A percentile compares a stretch with the other conserved stretches of the same genome.
These are phyloP conservation scores for Pyrus betulifolia DNA, from an alignment of 306 rosid genomes.

Conservation along the genomic window DNA sequence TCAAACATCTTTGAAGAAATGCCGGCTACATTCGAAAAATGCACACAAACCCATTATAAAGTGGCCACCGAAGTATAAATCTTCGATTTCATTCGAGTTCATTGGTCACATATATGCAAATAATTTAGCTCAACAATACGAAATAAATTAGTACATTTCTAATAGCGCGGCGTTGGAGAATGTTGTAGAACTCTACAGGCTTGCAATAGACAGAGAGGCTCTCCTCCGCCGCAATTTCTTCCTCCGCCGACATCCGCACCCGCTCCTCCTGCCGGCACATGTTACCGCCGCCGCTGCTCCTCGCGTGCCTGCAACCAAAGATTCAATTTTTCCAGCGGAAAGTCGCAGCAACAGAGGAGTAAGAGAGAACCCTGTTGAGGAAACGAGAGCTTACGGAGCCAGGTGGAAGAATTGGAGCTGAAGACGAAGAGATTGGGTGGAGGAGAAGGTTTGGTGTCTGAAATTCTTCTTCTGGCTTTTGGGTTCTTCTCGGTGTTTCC, in stretches of 20 bases:
- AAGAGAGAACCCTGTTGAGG: not conserved
- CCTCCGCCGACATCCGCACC: conserved; percentile 51
- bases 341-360: not conserved
- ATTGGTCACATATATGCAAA: not conserved
- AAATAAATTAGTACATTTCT: conserved; percentile 29
- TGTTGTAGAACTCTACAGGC: conserved; percentile 81
- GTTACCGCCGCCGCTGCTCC: conserved; percentile 30
- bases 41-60: not conserved
- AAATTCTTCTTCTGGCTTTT: not conserved
- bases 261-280: conserved; percentile 47
- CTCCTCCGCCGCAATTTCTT: conserved; percentile 57
- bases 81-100: not conserved
- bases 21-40: conserved; percentile 41
- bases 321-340: not conserved
- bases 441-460: not conserved
- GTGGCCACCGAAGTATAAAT: not conserved
- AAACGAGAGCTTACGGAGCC: conserved; percentile 6
- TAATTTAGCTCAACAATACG: not conserved
- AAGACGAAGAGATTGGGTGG: not conserved
- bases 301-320: not conserved
- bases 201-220: conserved; percentile 66
- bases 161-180: conserved; percentile 45
- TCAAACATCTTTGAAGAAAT: conserved; percentile 68
- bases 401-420: conserved; percentile 4
- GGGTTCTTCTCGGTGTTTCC: not conserved